Evolutionary conservation across 2,329 filamentous ascomycete genomes (phyloP).

Genomic region (Intubia oerlemansii): DNA sequence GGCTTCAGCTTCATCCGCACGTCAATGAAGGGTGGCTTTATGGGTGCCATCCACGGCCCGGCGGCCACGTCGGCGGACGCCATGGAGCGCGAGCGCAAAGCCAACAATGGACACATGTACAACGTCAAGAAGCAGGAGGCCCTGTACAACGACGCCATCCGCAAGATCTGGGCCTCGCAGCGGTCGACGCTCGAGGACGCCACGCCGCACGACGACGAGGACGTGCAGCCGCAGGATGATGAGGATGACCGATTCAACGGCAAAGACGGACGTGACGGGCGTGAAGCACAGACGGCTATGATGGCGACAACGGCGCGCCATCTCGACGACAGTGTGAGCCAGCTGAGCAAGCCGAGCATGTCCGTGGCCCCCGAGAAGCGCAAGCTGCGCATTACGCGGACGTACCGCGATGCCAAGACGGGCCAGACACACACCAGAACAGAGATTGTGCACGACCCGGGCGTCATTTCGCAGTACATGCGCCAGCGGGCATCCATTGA

Average conservation of each 20-base stretch:
- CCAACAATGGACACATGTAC: conserved; percentile 86
- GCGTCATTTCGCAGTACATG: conserved; percentile 82
- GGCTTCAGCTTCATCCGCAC: conserved; percentile 96
- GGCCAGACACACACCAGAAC: conserved; percentile 39
- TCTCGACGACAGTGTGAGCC: conserved; percentile 58
- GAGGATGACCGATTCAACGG: conserved; percentile 51
- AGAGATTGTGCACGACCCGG: conserved; percentile 55
- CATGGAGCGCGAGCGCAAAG: conserved; percentile 68
- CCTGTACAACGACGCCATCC: conserved; percentile 79
- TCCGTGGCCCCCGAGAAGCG: conserved; percentile 48
- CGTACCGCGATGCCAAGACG: conserved; percentile 27
- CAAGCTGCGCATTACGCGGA: conserved; percentile 50
- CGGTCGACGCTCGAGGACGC: conserved; percentile 54
- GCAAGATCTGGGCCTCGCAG: conserved; percentile 81
- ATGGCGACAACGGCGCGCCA: conserved; percentile 24
- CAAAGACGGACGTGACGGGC: too few relatives aligned
- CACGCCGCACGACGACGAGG: conserved; percentile 43
- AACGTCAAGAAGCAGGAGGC: conserved; percentile 90
- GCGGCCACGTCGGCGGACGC: conserved; percentile 56
- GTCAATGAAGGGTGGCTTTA: conserved; percentile 92
- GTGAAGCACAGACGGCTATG: too few relatives aligned
- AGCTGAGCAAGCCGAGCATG: conserved; percentile 46
- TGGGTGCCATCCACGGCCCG: conserved; percentile 54
- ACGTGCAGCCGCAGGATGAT: conserved; percentile 34
- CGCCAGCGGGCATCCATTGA: conserved; percentile 52